These are phyloP conservation scores for Saxophila tyrrhenica DNA, from an alignment of 495 filamentous ascomycete species.

Conservation along the genomic window DNA sequence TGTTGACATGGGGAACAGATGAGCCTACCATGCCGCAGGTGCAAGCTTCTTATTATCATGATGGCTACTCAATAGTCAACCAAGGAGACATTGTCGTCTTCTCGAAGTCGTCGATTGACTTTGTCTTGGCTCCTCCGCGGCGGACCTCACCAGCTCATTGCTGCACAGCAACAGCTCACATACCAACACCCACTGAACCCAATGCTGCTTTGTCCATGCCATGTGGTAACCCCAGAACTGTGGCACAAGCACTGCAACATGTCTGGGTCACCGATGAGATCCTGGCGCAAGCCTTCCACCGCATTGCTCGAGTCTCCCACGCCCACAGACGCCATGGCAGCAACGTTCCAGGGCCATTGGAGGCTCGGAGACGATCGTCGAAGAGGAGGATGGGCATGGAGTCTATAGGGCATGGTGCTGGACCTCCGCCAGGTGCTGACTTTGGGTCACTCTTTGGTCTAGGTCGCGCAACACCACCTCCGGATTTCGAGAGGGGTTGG, in stretches of 20 bases:
- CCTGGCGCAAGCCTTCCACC: slow-evolving; percentile 38
- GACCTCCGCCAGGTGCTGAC: slow-evolving; percentile 14
- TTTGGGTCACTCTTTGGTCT: slow-evolving; percentile 22
- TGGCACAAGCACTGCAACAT: slow-evolving; percentile 22
- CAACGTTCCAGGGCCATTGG: slow-evolving; percentile 47
- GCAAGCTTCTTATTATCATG: slow-evolving; percentile 18
- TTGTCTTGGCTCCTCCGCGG: neutral
- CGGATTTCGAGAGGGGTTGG: slow-evolving; percentile 13
- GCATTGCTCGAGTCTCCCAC: slow-evolving; percentile 34
- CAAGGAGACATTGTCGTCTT: neutral
- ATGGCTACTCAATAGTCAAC: neutral
- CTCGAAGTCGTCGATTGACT: neutral
- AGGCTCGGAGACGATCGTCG: slow-evolving; percentile 43
- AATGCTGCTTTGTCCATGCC: slow-evolving; percentile 1
- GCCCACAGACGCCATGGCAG: slow-evolving; percentile 37
- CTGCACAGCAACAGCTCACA: neutral
- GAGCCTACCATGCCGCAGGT: slow-evolving; percentile 19
- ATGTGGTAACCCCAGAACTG: slow-evolving; percentile 6
- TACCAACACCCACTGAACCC: neutral
- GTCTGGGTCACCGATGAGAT: slow-evolving; percentile 48
- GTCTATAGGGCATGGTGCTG: slow-evolving; percentile 19
- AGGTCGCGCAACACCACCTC: neutral
- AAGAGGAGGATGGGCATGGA: slow-evolving; percentile 40
- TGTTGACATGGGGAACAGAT: too few species aligned
- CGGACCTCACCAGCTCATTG: neutral